Base-by-base conservation (phyloP, 495 filamentous ascomycete species). In the Ascobolus immersus region DNA sequence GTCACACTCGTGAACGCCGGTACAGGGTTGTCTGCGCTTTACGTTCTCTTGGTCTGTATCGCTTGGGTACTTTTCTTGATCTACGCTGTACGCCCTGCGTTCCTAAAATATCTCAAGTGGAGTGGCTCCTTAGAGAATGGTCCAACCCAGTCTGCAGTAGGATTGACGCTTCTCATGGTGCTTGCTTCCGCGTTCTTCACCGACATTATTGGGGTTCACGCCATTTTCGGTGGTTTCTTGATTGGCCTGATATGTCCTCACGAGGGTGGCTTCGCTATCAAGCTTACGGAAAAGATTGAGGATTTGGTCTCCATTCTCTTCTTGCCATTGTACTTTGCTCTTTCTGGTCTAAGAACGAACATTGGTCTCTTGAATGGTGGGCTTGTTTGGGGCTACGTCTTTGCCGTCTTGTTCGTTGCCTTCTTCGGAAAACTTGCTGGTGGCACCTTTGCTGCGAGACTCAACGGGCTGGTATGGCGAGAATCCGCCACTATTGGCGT, bases 241-340 rank as follows among this genome's bases (percentile, higher is more conserved):
- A 65, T 86, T 38, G 86, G 86, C 10, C 43, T 96, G 35, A 81
- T 96, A 36, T 91, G 82, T 48, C 86, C 86, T 0, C 86, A 92
- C 44, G 76, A 93, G 32, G 77, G 77, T 24, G 84, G 84, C 5
- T 96, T 93, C 52, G 76, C 80, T 12, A 89, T 93, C 49, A 81
- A 86, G 41, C 52, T 96, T 37, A 84, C 82, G 0, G 86, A 96
- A 47, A 96, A 94, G 58, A 67, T 96, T 33, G 86, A 96, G 49
- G 86, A 96, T 55, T 54, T 96, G 5, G 73, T 96, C 31, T 65
- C 69, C 1, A 67, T 79, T 15, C 58, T 96, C n/a, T 80, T 96
- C 40, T 57, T 93, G 9, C 86, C 86, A 0, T 70, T 96, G 3
- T 96, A 96, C 50, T 96, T 94, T 55, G 79, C 86, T 3, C 61